These are phyloP conservation scores for Elaphomyces granulatus DNA, from an alignment of 495 filamentous ascomycete species.

Conservation along the genomic window DNA sequence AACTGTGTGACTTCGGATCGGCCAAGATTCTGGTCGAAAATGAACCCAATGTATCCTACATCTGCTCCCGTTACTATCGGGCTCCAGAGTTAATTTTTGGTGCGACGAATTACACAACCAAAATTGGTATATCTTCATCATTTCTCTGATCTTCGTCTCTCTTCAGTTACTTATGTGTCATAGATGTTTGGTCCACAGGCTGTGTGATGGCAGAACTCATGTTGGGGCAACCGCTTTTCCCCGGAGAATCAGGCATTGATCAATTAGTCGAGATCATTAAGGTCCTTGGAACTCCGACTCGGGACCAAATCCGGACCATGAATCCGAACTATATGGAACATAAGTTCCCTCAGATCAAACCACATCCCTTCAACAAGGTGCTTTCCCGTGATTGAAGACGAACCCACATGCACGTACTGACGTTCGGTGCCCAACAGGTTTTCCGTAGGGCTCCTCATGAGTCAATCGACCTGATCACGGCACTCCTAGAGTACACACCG, in stretches of 20 bases:
- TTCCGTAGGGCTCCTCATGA: conserved; percentile 88
- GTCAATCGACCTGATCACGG: conserved; percentile 90
- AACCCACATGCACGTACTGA: conserved; percentile 10
- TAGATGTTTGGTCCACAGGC: conserved; percentile 98
- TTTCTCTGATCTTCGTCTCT: conserved; percentile 3
- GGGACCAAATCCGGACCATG: conserved; percentile 98
- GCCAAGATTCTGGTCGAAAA: conserved; percentile 98
- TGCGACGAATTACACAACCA: conserved; percentile 98
- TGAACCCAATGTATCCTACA: conserved; percentile 98
- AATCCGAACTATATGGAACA: conserved; percentile 99
- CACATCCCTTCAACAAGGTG: conserved; percentile 95
- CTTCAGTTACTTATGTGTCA: no score
- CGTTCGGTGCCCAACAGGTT: conserved; percentile 37
- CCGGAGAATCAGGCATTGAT: conserved; percentile 97
- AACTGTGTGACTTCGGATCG: conserved; percentile 97
- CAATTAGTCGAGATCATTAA: conserved; percentile 99
- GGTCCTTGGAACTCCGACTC: conserved; percentile 92
- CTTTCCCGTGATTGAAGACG: neutral
- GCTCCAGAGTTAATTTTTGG: conserved; percentile 98
- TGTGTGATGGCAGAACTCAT: conserved; percentile 99
- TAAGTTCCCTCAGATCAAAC: conserved; percentile 99
- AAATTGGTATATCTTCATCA: conserved; percentile 66
- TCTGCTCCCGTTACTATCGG: conserved; percentile 97
- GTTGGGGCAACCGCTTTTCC: conserved; percentile 96
- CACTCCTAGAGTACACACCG: conserved; percentile 88